These are phyloP conservation scores for Salvia miltiorrhiza DNA, from an alignment of 257 asterid genomes.

Conservation along the genomic window DNA sequence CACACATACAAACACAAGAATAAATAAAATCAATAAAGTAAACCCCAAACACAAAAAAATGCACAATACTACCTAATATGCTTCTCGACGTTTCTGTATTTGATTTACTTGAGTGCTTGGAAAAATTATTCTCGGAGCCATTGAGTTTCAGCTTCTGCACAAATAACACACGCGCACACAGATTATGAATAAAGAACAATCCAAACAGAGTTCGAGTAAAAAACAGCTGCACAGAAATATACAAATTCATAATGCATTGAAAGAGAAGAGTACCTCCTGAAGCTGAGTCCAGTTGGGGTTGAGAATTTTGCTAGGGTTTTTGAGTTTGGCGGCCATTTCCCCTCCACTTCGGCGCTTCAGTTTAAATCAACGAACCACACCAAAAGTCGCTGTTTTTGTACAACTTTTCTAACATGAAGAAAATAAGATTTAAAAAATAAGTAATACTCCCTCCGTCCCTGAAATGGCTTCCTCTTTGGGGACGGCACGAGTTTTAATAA, in stretches of 20 bases:
- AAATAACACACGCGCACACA: background rate
- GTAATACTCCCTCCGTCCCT: too few species aligned
- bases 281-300: constrained; percentile 94
- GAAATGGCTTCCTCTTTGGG: too few species aligned
- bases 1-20: background rate
- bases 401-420: background rate
- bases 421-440: too few species aligned
- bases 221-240: too few species aligned
- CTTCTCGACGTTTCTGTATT: constrained; percentile 27
- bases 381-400: constrained; percentile 9
- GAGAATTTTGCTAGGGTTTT: constrained; percentile 59
- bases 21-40: background rate
- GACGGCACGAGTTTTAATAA: too few species aligned
- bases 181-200: background rate
- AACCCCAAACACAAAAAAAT: background rate
- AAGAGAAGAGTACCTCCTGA: too few species aligned
- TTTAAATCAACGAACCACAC: background rate
- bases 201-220: constrained; percentile 1
- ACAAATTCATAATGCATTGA: background rate
- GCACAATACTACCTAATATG: constrained; percentile 40
- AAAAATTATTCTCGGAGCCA: constrained; percentile 42
- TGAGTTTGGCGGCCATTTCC: constrained; percentile 38
- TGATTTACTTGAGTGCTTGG: constrained; percentile 31
- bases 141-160: constrained; percentile 67
- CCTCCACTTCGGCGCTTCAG: constrained; percentile 15